Conservation (phyloP, 2,329 filamentous ascomycete genomes). For the Colletotrichum cuscutae region DNA sequence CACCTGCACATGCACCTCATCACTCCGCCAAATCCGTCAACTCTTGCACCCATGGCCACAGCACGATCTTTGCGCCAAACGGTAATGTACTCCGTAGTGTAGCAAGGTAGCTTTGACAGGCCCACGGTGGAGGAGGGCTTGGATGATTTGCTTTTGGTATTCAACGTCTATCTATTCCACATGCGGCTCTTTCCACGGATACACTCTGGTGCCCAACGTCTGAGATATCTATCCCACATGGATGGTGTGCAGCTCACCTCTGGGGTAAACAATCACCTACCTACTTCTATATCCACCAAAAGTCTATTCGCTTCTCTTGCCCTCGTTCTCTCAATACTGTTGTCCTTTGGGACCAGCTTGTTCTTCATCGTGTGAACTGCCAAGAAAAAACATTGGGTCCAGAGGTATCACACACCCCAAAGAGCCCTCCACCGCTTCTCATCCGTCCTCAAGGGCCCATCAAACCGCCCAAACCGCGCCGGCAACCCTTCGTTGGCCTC, state of each 20-base stretch:
- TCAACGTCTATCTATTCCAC: not conserved
- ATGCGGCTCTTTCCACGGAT: not conserved
- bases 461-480: slow-evolving; percentile 72
- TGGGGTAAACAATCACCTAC: not conserved
- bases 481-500: slow-evolving; percentile 72
- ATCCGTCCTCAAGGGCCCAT: slow-evolving; percentile 68
- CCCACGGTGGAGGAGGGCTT: not conserved
- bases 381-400: too few species aligned
- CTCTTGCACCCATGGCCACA: slow-evolving; percentile 2
- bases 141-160: not conserved
- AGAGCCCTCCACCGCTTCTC: slow-evolving; percentile 72
- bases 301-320: not conserved
- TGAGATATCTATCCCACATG: not conserved
- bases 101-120: not conserved
- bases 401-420: slow-evolving; percentile 57
- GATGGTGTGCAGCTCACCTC: not conserved
- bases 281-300: not conserved
- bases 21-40: slow-evolving; percentile 20
- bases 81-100: not conserved
- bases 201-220: too few species aligned
- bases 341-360: too few species aligned
- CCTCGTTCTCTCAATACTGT: too few species aligned
- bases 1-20: not conserved
- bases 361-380: too few species aligned
- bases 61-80: slow-evolving; percentile 1